Conservation (phyloP, 352 stramenopile genomes). For the Globisporangium cystogenes region DNA sequence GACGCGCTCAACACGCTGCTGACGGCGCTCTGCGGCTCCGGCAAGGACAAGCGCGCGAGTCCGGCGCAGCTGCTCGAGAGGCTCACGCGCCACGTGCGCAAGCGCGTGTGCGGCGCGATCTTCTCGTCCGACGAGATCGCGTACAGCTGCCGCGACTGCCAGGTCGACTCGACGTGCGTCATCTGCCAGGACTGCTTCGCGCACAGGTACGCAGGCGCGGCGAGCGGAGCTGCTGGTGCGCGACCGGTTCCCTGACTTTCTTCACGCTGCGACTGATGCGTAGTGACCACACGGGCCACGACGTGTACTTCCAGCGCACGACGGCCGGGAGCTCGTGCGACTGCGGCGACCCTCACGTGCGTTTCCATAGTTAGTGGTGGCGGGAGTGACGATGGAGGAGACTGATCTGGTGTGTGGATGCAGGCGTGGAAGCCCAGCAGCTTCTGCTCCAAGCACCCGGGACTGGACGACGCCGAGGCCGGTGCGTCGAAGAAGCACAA, state of each 20-base stretch:
- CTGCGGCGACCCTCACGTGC: slow-evolving; percentile 75
- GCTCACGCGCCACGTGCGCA: slow-evolving; percentile 49
- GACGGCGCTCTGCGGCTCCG: slow-evolving; percentile 34
- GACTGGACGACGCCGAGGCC: slow-evolving; percentile 29
- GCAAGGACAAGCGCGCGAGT: slow-evolving; percentile 41
- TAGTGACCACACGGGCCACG: slow-evolving; percentile 69
- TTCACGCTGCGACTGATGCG: neutral
- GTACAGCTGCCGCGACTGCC: slow-evolving; percentile 86
- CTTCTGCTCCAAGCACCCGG: slow-evolving; percentile 77
- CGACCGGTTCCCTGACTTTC: neutral
- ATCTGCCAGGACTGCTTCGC: slow-evolving; percentile 87
- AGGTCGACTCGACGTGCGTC: slow-evolving; percentile 80
- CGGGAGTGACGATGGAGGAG: no score
- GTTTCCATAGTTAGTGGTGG: slow-evolving; percentile 3
- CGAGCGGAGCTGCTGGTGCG: no score
- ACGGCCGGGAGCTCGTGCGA: slow-evolving; percentile 84
- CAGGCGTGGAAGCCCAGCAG: slow-evolving; percentile 75
- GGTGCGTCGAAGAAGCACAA: slow-evolving; percentile 37
- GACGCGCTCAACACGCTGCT: slow-evolving; percentile 41
- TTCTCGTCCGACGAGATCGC: slow-evolving; percentile 84
- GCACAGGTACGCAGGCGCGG: slow-evolving; percentile 43
- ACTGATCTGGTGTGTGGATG: no score
- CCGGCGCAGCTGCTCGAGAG: slow-evolving; percentile 60
- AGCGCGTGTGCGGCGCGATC: slow-evolving; percentile 78
- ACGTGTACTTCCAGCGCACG: slow-evolving; percentile 86